These are phyloP conservation scores for Calonectria crousiana DNA, from an alignment of 2,329 filamentous ascomycete genomes.

Conservation along the genomic window DNA sequence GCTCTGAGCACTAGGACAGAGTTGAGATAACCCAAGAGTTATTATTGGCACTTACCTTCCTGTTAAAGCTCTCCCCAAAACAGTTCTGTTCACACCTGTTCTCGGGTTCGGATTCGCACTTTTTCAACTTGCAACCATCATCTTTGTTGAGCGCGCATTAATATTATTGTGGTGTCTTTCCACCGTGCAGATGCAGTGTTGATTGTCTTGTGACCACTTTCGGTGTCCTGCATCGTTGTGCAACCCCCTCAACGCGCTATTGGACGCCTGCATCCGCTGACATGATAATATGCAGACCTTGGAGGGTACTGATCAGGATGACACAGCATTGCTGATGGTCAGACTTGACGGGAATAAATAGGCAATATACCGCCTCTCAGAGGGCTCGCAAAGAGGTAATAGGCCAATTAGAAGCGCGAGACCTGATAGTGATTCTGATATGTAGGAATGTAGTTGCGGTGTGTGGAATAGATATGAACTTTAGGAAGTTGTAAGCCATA, in stretches of 20 bases:
- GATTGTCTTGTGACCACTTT: background rate
- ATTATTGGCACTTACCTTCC: too few species aligned
- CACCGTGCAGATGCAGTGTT: background rate
- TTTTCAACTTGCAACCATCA: background rate
- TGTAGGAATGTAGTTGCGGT: background rate
- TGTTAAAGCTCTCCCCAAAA: background rate
- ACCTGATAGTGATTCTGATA: background rate
- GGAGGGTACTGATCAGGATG: background rate
- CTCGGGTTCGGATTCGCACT: background rate
- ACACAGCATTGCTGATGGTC: background rate
- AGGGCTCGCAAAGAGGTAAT: background rate
- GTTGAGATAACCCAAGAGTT: too few species aligned
- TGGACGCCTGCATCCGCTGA: background rate
- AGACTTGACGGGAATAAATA: background rate
- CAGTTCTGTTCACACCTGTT: background rate
- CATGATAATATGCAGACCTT: background rate
- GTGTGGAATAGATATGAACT: background rate
- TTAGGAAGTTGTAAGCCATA: background rate
- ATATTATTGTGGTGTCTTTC: background rate
- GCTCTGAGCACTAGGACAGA: too few species aligned
- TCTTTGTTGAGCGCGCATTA: background rate
- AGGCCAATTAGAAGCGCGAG: background rate
- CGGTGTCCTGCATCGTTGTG: background rate
- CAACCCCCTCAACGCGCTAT: background rate
- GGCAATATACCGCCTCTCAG: background rate